Conservation (phyloP, 2,329 filamentous ascomycete genomes). For the Hypoxylon sp. region DNA sequence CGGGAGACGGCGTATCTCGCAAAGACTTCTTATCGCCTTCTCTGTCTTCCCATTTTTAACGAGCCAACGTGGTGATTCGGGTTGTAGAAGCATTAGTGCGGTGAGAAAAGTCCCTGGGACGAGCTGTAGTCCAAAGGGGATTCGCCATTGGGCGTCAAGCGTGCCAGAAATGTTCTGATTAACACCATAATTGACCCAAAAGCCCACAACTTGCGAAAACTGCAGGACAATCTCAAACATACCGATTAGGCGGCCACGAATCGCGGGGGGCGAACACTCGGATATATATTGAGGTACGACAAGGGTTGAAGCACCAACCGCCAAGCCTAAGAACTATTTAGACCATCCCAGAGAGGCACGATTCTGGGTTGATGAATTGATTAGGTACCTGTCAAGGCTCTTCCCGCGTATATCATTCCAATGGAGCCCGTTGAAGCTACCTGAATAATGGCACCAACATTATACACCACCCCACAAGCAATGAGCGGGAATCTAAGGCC, state of each 20-base stretch:
- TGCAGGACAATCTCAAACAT: constrained; percentile 69
- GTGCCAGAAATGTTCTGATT: constrained; percentile 52
- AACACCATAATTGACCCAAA: constrained; percentile 62
- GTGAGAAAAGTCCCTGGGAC: constrained; percentile 68
- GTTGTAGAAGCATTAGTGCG: constrained; percentile 63
- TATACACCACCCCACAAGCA: constrained; percentile 66
- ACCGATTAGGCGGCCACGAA: constrained; percentile 68
- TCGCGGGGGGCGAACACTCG: constrained; percentile 65
- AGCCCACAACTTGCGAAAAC: constrained; percentile 66
- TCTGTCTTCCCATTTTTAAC: constrained; percentile 66
- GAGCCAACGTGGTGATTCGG: constrained; percentile 73
- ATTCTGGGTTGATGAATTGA: constrained; percentile 54
- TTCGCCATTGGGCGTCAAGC: constrained; percentile 62
- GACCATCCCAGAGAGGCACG: background rate
- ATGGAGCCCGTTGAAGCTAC: constrained; percentile 59
- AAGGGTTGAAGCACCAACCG: constrained; percentile 61
- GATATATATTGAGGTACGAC: constrained; percentile 65
- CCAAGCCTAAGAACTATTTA: constrained; percentile 26
- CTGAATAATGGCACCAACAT: constrained; percentile 72
- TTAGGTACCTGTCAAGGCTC: constrained; percentile 64
- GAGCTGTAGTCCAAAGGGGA: constrained; percentile 68
- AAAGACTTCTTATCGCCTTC: constrained; percentile 65
- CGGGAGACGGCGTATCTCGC: constrained; percentile 68
- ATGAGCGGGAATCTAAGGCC: constrained; percentile 69
- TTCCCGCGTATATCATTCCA: constrained; percentile 66